These are phyloP conservation scores for Sphagnum contortum DNA, from an alignment of 225 moss, liverwort and hornwort genomes.

Conservation along the genomic window DNA sequence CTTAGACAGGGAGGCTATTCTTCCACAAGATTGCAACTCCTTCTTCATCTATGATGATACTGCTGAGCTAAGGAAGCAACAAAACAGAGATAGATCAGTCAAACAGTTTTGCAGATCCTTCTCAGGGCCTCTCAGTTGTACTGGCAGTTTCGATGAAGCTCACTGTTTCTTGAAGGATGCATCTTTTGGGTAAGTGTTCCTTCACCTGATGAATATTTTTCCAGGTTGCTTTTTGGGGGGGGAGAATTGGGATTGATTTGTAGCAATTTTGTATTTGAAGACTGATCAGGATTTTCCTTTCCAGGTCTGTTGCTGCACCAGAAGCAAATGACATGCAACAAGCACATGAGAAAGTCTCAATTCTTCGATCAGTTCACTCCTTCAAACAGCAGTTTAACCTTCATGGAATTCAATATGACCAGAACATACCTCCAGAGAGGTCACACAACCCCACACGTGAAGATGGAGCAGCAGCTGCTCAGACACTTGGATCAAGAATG, in stretches of 20 bases:
- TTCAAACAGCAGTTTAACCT: slow-evolving; percentile 22
- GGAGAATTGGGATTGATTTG: background rate
- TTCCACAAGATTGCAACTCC: too few species aligned
- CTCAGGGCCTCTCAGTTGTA: slow-evolving; percentile 20
- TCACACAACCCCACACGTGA: slow-evolving; percentile 4
- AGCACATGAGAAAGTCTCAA: slow-evolving; percentile 13
- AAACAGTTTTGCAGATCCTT: slow-evolving; percentile 47
- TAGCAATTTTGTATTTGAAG: background rate
- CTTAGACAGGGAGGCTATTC: too few species aligned
- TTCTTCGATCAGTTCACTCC: slow-evolving; percentile 33
- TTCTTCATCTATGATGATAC: background rate
- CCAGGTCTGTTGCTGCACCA: slow-evolving; percentile 19
- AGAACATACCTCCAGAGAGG: slow-evolving; percentile 2
- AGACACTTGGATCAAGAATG: background rate
- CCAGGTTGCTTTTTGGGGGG: too few species aligned
- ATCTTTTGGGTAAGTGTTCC: background rate
- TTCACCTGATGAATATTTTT: too few species aligned
- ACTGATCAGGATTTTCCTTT: slow-evolving; percentile 1
- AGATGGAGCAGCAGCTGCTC: background rate
- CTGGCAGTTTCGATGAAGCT: background rate
- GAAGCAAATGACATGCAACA: slow-evolving; percentile 4
- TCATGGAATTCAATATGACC: slow-evolving; percentile 8
- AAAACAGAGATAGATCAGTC: slow-evolving; percentile 17
- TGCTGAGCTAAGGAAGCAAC: slow-evolving; percentile 8
- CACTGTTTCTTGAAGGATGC: background rate